A percentile compares a stretch with the other conserved stretches of the same genome.
Conservation (phyloP, 371 early-diverging fungal species). For the Mucor velutinosus region DNA sequence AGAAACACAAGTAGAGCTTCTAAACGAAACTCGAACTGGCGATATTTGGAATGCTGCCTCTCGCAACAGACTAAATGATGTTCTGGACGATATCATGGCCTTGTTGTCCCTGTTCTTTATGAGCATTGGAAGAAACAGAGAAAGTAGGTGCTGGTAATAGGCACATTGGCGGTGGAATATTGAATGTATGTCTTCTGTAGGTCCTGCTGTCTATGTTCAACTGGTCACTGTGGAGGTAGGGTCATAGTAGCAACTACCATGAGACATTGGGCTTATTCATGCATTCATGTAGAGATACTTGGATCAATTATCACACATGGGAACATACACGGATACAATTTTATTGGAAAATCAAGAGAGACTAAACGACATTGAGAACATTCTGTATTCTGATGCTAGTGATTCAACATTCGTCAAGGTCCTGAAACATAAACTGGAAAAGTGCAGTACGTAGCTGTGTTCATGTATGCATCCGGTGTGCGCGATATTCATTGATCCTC, state of each 20-base stretch:
- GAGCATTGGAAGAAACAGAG: constrained; percentile 77
- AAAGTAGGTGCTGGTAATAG: constrained; percentile 45
- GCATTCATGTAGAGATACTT: constrained; percentile 63
- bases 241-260: not conserved
- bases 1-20: constrained; percentile 53
- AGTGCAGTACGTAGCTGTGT: constrained; percentile 50
- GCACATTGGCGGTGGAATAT: not conserved
- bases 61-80: constrained; percentile 71
- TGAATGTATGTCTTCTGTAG: constrained; percentile 6
- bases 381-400: constrained; percentile 54
- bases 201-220: constrained; percentile 80
- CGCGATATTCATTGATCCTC: not conserved
- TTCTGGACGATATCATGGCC: constrained; percentile 81
- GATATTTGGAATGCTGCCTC: constrained; percentile 37
- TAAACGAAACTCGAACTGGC: constrained; percentile 54
- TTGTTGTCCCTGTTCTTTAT: constrained; percentile 78
- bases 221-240: constrained; percentile 77
- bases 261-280: constrained; percentile 6
- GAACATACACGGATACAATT: constrained; percentile 67
- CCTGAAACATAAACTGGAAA: constrained; percentile 56
- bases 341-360: constrained; percentile 64
- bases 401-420: constrained; percentile 56
- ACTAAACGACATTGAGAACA: constrained; percentile 59
- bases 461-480: not conserved
- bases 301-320: constrained; percentile 69